These are phyloP conservation scores for Carpinus viminea DNA, from an alignment of 306 rosid genomes.

Conservation along the genomic window DNA sequence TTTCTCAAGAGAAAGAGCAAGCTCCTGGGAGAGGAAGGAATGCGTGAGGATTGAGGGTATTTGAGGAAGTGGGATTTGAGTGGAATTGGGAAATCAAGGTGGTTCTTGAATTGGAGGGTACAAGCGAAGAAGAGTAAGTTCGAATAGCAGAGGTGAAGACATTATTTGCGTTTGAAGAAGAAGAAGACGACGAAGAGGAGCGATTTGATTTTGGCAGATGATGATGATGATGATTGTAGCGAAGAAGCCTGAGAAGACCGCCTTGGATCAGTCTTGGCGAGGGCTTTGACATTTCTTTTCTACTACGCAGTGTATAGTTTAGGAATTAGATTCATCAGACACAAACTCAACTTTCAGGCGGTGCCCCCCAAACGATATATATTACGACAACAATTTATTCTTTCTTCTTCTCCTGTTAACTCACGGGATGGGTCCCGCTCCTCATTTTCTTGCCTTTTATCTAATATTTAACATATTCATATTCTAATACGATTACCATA, in stretches of 20 bases:
- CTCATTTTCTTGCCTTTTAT: too few relatives aligned
- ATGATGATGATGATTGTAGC: slow-evolving; percentile 21
- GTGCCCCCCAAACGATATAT: background rate
- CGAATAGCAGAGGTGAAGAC: slow-evolving; percentile 25
- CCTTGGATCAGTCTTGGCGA: slow-evolving; percentile 50
- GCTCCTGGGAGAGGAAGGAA: slow-evolving; percentile 1
- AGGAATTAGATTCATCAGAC: background rate
- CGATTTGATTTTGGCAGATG: slow-evolving; percentile 10
- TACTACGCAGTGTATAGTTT: background rate
- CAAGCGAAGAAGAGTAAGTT: slow-evolving; percentile 16
- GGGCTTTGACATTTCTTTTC: slow-evolving; percentile 36
- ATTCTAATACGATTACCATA: too few relatives aligned
- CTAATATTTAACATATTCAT: too few relatives aligned
- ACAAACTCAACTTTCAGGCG: background rate
- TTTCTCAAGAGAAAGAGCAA: slow-evolving; percentile 5
- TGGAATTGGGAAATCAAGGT: slow-evolving; percentile 10
- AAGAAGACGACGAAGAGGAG: slow-evolving; percentile 20
- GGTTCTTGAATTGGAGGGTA: background rate
- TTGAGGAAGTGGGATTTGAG: slow-evolving; percentile 33
- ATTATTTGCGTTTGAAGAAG: background rate
- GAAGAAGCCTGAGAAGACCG: slow-evolving; percentile 42
- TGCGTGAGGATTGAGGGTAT: slow-evolving; percentile 3
- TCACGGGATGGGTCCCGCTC: too few relatives aligned
- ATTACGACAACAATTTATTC: background rate
- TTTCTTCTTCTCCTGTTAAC: too few relatives aligned